A percentile compares a stretch with the other conserved stretches of the same genome.
Evolutionary conservation across 768 basidiomycete genomes (phyloP).

Genomic region (Phanerochaete sordida): DNA sequence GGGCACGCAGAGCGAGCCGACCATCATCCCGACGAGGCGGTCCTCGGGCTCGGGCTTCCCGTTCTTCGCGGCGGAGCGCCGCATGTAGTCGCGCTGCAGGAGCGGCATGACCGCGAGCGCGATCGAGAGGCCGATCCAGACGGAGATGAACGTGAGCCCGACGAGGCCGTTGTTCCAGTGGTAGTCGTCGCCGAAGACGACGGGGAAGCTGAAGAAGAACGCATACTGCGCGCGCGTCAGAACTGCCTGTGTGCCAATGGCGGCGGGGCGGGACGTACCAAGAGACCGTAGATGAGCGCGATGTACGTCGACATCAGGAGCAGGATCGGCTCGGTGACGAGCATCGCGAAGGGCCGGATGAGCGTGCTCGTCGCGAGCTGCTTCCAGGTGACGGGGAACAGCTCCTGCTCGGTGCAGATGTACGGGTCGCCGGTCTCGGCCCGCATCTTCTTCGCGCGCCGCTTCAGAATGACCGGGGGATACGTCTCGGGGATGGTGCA

Average conservation of each 20-base stretch:
- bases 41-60: slow-evolving; percentile 40
- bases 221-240: slow-evolving; percentile 22
- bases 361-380: slow-evolving; percentile 37
- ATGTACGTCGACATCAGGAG: slow-evolving; percentile 42
- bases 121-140: slow-evolving; percentile 34
- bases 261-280: slow-evolving; percentile 16
- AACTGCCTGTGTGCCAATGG: slow-evolving; percentile 14
- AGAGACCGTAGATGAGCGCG: slow-evolving; percentile 38
- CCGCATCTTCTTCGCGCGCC: slow-evolving; percentile 35
- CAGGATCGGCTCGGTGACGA: slow-evolving; percentile 43
- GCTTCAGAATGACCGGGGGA: slow-evolving; percentile 38
- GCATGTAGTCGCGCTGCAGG: slow-evolving; percentile 30
- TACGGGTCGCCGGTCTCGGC: slow-evolving; percentile 31
- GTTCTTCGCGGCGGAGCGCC: slow-evolving; percentile 28
- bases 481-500: slow-evolving; percentile 44
- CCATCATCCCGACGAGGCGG: slow-evolving; percentile 35
- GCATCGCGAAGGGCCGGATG: slow-evolving; percentile 41
- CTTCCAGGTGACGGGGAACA: slow-evolving; percentile 30
- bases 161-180: slow-evolving; percentile 32
- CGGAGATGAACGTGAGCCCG: slow-evolving; percentile 38
- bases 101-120: slow-evolving; percentile 29
- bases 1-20: slow-evolving; percentile 33
- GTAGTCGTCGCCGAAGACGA: slow-evolving; percentile 35
- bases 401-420: slow-evolving; percentile 40
- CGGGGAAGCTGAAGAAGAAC: slow-evolving; percentile 33